Evolutionary conservation across 116 monocot genomes (phyloP), one percentile per base, ranked within the genome.

Genomic region (Dioscorea cayenensis): DNA sequence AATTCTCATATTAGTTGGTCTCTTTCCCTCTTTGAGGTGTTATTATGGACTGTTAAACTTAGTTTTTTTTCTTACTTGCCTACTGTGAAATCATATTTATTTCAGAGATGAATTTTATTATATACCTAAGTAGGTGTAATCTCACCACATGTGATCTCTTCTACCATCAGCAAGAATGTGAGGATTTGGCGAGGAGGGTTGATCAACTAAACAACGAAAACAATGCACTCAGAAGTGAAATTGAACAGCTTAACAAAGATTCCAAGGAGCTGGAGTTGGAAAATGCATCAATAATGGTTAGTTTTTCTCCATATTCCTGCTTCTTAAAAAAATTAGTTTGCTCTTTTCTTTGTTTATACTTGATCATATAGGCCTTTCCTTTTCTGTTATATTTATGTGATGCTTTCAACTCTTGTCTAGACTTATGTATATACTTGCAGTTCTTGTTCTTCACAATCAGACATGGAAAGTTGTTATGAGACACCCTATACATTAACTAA

Each of bases 101-200:
- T 2, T 55, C 18, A 55, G 0, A 51, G 51, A 55, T 55, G 55
- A 55, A 55, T 55, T 55, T 16, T 55, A n/a, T 12, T 55, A 55
- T 18, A 11, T 16, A 55, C 19, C 55, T 55, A 16, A n/a, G 16
- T n/a, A n/a, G 4, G 6, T 16, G 55, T 16, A 18, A 55, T 55
- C 55, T 55, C 55, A 55, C 55, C 14, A 5, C 17, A 10, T 43
- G n/a, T 55, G 16, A n/a, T 19, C 55, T 55, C 55, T 55, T 55
- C 14, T 32, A 69, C 49, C 43, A 25, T 21, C 70, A 90, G 90
- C 84, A 86, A 86, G 86, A 90, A 69, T 90, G 90, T 49, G 90
- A 90, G 23, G 83, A 79, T 22, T 65, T 86, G 66, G 76, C 73
- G 43, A 84, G 69, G 75, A 87, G 27, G 60, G 87, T 84, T 18